Percentiles rank a stretch among this genome's conserved stretches.
Conservation (phyloP, 2,329 filamentous ascomycete species). For the Lanzia echinophila region DNA sequence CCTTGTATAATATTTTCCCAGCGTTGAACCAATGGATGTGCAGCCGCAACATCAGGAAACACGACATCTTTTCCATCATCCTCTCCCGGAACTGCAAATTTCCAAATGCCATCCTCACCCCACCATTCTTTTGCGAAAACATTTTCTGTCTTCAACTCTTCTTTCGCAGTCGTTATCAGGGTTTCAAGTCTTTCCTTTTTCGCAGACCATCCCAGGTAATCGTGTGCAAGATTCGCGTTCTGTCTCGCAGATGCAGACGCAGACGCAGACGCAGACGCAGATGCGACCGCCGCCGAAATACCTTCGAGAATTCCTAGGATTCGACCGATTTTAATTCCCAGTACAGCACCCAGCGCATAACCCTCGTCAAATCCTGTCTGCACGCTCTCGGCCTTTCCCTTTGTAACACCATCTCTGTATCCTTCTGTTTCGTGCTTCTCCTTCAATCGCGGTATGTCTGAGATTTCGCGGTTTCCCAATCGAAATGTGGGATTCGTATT, state of each 20-base stretch:
- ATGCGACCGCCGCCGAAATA: conserved; percentile 42
- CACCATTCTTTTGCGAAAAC: conserved; percentile 64
- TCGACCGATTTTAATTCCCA: conserved; percentile 69
- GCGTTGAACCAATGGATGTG: conserved; percentile 59
- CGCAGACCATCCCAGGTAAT: conserved; percentile 6
- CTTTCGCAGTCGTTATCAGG: conserved; percentile 44
- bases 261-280: too few species aligned
- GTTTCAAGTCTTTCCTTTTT: conserved; percentile 23
- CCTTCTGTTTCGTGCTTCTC: conserved; percentile 57
- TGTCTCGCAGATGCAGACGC: conserved; percentile 23
- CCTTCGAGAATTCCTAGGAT: conserved; percentile 74
- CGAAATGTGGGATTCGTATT: neutral
- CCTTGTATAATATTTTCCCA: conserved; percentile 47
- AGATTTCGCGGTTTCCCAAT: conserved; percentile 21
- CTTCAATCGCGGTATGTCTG: conserved; percentile 28
- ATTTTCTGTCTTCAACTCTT: conserved; percentile 52
- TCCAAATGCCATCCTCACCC: conserved; percentile 65
- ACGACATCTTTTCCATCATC: conserved; percentile 39
- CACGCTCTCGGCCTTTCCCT: conserved; percentile 67
- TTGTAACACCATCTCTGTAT: conserved; percentile 80
- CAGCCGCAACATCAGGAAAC: conserved; percentile 56
- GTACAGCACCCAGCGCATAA: conserved; percentile 72
- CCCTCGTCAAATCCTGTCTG: conserved; percentile 91
- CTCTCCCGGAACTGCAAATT: conserved; percentile 46
- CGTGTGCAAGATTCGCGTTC: neutral